Evolutionary conservation across 2,329 filamentous ascomycete species (phyloP), one percentile per base, ranked within the genome.

Genomic region (Epicoccum nigrum): DNA sequence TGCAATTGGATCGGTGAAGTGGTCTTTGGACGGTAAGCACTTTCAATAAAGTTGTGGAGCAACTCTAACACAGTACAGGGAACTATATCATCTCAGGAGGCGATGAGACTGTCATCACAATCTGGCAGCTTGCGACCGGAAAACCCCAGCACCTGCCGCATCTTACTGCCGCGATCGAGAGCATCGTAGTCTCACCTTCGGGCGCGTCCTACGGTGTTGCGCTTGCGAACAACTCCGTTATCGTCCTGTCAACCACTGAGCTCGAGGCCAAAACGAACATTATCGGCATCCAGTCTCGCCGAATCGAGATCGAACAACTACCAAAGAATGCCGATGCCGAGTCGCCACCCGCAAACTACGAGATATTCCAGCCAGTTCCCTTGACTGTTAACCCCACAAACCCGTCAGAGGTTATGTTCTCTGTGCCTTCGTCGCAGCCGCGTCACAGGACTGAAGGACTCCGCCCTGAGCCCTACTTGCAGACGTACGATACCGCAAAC

Each of bases 1-100:
- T 62, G 84, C 87, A 40, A 92, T 97, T 7, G 87, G 89, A 63
- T 83, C 90, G 8, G 81, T 96, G 51, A 96, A 94, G 73, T 97
- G 92, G 89, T 97, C 94, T 12, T 81, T 81, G 60, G 94, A 99
- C 80, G 92, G 93, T 90, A 81, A 68, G 80, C 60, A 55, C 56
- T 9, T n/a, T 12, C 4, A 6, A 7, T 9, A 9, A 13, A 30
- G 2, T 5, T 30, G 9, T 11, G 15, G 2, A 1, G n/a, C 8
- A 39, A 4, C 51, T 35, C n/a, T 59, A 35, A 58, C 38, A 16
- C 9, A 2, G 23, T 11, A 19, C 33, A 94, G 90, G 90, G 42
- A 92, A 96, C 69, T 99, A 99, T 72, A 76, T 99, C 52, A 87
- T 99, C 44, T 97, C 94, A 49, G 94, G 94, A 67, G 94, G 94